Evolutionary conservation across 2,329 filamentous ascomycete species (phyloP).

Genomic region (Ceratocystiopsis minuta): DNA sequence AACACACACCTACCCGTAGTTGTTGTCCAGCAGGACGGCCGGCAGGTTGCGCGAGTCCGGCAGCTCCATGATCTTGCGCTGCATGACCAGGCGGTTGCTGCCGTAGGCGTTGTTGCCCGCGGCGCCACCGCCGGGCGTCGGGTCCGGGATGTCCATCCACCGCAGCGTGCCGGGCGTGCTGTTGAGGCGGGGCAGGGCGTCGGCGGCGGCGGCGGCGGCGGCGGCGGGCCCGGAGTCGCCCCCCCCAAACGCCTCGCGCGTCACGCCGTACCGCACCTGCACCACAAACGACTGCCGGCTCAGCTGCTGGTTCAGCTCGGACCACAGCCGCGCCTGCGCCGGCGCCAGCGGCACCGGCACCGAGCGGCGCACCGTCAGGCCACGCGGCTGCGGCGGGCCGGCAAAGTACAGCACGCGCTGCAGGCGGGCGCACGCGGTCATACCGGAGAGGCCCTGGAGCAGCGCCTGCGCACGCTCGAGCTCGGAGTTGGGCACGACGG

Average conservation of each 20-base stretch:
- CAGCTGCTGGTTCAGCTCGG: slow-evolving; percentile 35
- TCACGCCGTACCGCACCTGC: slow-evolving; percentile 35
- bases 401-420: slow-evolving; percentile 36
- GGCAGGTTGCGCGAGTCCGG: slow-evolving; percentile 30
- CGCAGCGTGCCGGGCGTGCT: slow-evolving; percentile 28
- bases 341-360: slow-evolving; percentile 17
- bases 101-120: slow-evolving; percentile 5
- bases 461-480: slow-evolving; percentile 31
- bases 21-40: slow-evolving; percentile 31
- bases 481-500: slow-evolving; percentile 34
- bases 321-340: slow-evolving; percentile 23
- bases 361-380: slow-evolving; percentile 23
- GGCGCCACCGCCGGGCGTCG: slow-evolving; percentile 17
- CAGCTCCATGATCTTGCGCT: slow-evolving; percentile 39
- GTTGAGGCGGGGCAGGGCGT: slow-evolving; percentile 19
- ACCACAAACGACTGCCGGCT: slow-evolving; percentile 38
- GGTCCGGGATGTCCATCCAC: slow-evolving; percentile 45
- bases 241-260: slow-evolving; percentile 22
- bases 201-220: neutral
- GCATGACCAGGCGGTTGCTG: slow-evolving; percentile 24
- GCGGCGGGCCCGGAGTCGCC: neutral
- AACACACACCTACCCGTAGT: slow-evolving; percentile 23
- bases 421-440: slow-evolving; percentile 30
- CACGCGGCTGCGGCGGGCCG: slow-evolving; percentile 24
- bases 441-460: slow-evolving; percentile 38